Evolutionary conservation across 1,284 basidiomycete species (phyloP).

Genomic region (Ceratorhiza oryzae-sativae): DNA sequence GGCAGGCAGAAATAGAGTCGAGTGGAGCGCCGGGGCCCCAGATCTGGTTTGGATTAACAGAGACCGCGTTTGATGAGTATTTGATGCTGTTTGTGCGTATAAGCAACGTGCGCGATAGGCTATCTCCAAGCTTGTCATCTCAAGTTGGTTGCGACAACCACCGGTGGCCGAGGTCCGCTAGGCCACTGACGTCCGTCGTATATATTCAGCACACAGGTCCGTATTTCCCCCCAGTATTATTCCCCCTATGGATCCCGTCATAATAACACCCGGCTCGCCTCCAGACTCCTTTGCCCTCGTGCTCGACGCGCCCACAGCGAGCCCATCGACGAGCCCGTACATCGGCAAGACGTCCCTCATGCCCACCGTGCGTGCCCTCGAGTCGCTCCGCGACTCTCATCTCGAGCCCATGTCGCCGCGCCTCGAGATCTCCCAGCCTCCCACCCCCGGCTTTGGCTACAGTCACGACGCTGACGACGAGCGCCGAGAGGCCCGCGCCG

Average conservation of each 20-base stretch:
- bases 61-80: background rate
- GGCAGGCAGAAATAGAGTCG: background rate
- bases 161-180: constrained; percentile 20
- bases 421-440: constrained; percentile 29
- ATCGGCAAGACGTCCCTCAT: background rate
- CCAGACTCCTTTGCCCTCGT: constrained; percentile 17
- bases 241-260: constrained; percentile 16
- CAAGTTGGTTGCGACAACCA: background rate
- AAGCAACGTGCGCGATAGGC: constrained; percentile 22
- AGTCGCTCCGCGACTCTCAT: constrained; percentile 36
- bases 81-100: constrained; percentile 3
- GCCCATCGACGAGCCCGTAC: background rate
- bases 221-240: background rate
- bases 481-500: constrained; percentile 44
- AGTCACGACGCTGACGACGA: constrained; percentile 43
- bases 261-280: constrained; percentile 12
- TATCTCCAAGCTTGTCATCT: background rate
- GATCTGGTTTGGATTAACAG: background rate
- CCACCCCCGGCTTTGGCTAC: constrained; percentile 47
- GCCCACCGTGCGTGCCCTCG: constrained; percentile 16
- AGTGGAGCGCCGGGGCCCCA: background rate
- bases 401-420: constrained; percentile 30
- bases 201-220: background rate
- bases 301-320: background rate
- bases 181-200: background rate